A percentile compares a stretch with the other conserved stretches of the same genome.
phyloP scores from a whole-genome alignment of 805 yeast species.

The Yamadazyma scolyti region DNA sequence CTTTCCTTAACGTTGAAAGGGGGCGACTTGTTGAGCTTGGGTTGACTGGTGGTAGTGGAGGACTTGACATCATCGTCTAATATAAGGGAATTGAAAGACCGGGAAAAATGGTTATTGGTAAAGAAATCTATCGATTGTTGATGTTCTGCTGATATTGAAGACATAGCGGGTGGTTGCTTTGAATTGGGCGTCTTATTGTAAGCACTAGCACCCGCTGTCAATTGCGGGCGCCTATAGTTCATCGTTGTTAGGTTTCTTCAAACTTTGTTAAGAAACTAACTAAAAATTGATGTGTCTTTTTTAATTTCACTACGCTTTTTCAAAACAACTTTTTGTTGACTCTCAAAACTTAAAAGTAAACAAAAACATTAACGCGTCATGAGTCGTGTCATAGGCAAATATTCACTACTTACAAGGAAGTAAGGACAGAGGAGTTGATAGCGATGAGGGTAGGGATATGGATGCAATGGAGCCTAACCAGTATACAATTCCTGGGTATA shows the following conservation, averaged over 20 bases:
- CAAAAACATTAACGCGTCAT: too few relatives aligned
- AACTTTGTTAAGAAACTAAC: too few relatives aligned
- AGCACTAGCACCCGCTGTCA: conserved; percentile 17
- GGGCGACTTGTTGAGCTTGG: conserved; percentile 35
- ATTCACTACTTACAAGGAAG: too few relatives aligned
- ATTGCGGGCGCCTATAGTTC: conserved; percentile 22
- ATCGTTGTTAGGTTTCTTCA: too few relatives aligned
- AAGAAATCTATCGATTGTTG: conserved; percentile 27
- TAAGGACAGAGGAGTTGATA: too few relatives aligned
- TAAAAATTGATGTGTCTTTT: too few relatives aligned
- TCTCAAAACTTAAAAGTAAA: conserved; percentile 1
- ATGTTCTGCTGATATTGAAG: neutral
- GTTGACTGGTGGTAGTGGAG: conserved; percentile 7
- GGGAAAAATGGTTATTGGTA: conserved; percentile 36
- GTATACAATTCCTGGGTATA: too few relatives aligned
- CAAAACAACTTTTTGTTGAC: too few relatives aligned
- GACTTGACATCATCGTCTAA: conserved; percentile 23
- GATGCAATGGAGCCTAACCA: too few relatives aligned
- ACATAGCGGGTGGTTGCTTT: neutral
- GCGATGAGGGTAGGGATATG: too few relatives aligned
- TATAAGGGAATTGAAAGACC: conserved; percentile 41
- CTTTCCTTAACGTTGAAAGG: conserved; percentile 37
- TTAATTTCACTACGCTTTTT: too few relatives aligned
- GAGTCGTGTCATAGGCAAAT: too few relatives aligned
- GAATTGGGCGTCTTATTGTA: conserved; percentile 6